Base-by-base conservation (phyloP, 2,329 filamentous ascomycete species). In the Lecanoromycetidae sp. region DNA sequence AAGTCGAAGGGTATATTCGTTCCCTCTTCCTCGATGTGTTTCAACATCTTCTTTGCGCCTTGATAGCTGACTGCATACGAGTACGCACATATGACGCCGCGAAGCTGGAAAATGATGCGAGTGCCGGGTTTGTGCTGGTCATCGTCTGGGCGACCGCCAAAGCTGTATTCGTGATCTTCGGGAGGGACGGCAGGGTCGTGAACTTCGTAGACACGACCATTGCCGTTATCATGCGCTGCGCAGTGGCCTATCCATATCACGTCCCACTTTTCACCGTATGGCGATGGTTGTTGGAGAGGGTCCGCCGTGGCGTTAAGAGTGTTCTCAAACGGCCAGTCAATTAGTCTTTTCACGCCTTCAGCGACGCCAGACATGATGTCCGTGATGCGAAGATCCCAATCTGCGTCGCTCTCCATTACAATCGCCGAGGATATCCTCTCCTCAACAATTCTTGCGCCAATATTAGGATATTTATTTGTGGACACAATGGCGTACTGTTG, bases 281-380 rank as follows among this genome's bases (percentile, higher is more conserved):
- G 52, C 12, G 26, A 20, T 8, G 20, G n/a, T 22, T 25, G 17
- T 12, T 7, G 23, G 19, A 26, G 43, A 58, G 22, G 30, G 29
- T 19, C 15, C 20, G 33, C 20, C 29, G 46, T 54, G 52, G 12
- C 64, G 56, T 36, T 63, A 59, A 1, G 51, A 41, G 34, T 61
- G 13, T 61, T 55, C n/a, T n/a, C n/a, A 43, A 66, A 58, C 48
- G 68, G 65, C 66, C 65, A 69, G 53, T 69, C 66, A 44, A 67
- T 60, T 54, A 46, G 17, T 15, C 17, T 30, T 32, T 35, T 22
- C 30, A 40, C 25, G 13, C 57, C 59, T 34, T 55, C 46, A 3
- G 58, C 56, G 25, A 64, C 50, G 39, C 54, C 50, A n/a, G 54
- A 52, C 13, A 66, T 56, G 26, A 63, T 58, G 0, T 50, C 39